Evolutionary conservation across 768 basidiomycete species (phyloP), one percentile per base, ranked within the genome.

Genomic region (Scleroderma bovista): DNA sequence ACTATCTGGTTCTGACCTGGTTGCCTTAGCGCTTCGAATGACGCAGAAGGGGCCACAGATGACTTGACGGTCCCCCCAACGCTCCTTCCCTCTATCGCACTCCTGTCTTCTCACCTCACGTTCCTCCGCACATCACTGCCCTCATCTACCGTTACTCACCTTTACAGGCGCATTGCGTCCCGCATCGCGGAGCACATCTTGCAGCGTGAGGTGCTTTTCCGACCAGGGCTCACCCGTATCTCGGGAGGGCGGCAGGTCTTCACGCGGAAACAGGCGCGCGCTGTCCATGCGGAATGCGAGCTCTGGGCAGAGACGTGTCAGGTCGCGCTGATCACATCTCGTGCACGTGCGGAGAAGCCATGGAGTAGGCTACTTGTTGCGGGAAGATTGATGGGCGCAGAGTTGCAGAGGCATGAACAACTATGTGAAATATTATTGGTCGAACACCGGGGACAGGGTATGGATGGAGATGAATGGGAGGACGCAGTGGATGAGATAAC

Each of bases 271-370:
- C 85, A 90, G 48, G 88, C 85, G 5, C 75, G 73, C 51, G 69
- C 71, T 19, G 75, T 95, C 19, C 72, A 72, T 19, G 77, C 78
- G 1, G 93, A 98, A 65, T 82, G 80, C 71, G 77, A 83, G 60
- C 74, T 91, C 43, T 93, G 93, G 93, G 75, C 85, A 6, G 86
- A 90, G 67, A 86, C 88, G 7, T 88, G 83, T 51, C 77, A 80
- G 23, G 67, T 71, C 19, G 84, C 81, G 2, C 67, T 92, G 34
- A 62, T 53, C n/a, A 57, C 56, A n/a, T 65, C 66, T 17, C 74
- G 64, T 57, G 70, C 66, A 46, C 76, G 81, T 16, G 76, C 85
- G 1, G 85, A 86, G 60, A 78, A 76, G 1, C 88, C 91, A 3
- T 95, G 94, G 93, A 70, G 77, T 44, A 75, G 75, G 48, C 71